Base-by-base conservation (phyloP, 345 rosid species). In the Ailanthus altissimus region DNA sequence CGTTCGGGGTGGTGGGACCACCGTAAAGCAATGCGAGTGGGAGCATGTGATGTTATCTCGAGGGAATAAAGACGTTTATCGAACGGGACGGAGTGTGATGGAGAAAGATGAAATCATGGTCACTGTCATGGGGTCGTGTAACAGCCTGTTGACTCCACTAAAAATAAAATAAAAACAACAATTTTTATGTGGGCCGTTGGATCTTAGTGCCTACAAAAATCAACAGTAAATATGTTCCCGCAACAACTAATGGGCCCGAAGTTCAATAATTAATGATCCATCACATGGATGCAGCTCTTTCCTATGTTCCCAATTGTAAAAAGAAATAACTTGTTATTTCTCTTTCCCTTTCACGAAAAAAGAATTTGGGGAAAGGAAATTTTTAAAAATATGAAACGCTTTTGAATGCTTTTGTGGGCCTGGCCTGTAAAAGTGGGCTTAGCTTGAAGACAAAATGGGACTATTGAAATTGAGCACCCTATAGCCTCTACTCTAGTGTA, bases 101-200 rank as follows among this genome's bases (percentile, higher is more conserved):
- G 28, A 11, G 82, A 72, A 67, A 81, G 75, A 65, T 16, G 54
- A 76, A 21, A 42, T 62, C 42, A 70, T 20, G 75, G 80, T 70
- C 85, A 58, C 47, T 75, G 26, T 70, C 79, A 28, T 69, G 81
- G 84, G 84, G 78, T 63, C 84, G 9, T 21, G 4, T 60, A 75
- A 80, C 86, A 80, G 86, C 64, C 81, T 83, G 83, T 73, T 75
- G 32, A 61, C 20, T 54, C 57, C 49, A 66, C n/a, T 67, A 59
- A 75, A 46, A 28, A 20, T 53, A 20, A 8, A n/a, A n/a, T n/a
- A n/a, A 7, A 4, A 12, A 25, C 53, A 75, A 13, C 71, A 11
- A 47, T 13, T 49, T 49, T 49, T 2, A 47, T 10, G 51, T 60
- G 77, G 77, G 58, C 68, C 59, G 42, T 56, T 67, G 28, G 63